Evolutionary conservation across 2,329 filamentous ascomycete genomes (phyloP).

Genomic region (Colletotrichum sp.): DNA sequence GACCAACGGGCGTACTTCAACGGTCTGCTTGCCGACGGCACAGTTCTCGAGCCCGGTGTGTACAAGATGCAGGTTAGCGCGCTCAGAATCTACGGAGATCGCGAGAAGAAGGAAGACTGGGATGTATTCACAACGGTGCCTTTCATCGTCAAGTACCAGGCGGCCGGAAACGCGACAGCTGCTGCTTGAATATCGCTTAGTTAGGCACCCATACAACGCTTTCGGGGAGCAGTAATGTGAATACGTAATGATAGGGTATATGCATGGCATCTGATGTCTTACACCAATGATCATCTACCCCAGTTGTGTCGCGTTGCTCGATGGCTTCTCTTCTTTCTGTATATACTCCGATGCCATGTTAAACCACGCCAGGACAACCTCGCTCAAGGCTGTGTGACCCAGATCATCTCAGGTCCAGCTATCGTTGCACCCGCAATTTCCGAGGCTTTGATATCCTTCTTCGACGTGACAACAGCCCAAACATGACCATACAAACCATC

Average conservation of each 20-base stretch:
- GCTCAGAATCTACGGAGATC: conserved; percentile 55
- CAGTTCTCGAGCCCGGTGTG: conserved; percentile 49
- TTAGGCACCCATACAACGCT: rapidly evolving
- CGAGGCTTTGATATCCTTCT: conserved; percentile 24
- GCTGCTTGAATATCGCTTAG: background rate
- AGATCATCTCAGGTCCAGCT: conserved; percentile 39
- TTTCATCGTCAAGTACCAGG: conserved; percentile 16
- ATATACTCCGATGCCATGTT: background rate
- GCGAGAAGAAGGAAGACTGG: conserved; percentile 26
- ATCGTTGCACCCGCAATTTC: conserved; percentile 28
- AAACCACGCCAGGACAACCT: rapidly evolving
- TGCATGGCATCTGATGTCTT: background rate
- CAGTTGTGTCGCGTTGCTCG: rapidly evolving
- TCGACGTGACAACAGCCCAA: conserved; percentile 36
- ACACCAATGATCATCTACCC: background rate
- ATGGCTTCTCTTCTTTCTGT: background rate
- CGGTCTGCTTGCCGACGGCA: conserved; percentile 50
- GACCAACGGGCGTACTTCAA: conserved; percentile 39
- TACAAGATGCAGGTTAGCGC: conserved; percentile 58
- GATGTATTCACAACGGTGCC: conserved; percentile 21
- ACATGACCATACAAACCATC: conserved; percentile 37
- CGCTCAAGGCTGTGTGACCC: conserved; percentile 26
- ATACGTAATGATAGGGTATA: background rate
- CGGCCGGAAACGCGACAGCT: background rate
- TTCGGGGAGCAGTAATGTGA: background rate